A percentile compares a stretch with the other conserved stretches of the same genome.
Conservation (phyloP, 2,329 filamentous ascomycete species). For the Aspergillus quadrilineatus region DNA sequence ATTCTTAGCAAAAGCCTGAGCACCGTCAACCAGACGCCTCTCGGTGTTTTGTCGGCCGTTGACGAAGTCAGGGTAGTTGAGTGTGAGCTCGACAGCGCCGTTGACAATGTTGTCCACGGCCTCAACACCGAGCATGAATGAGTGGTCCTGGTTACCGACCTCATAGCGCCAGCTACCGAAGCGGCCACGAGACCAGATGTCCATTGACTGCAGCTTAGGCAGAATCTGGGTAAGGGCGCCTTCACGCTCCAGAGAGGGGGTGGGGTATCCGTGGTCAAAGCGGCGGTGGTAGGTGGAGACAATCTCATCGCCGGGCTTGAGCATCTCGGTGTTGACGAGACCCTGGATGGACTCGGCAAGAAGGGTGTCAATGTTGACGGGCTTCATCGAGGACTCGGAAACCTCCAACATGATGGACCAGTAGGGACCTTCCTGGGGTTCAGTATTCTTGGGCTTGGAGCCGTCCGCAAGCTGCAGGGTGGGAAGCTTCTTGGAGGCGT, state of each 20-base stretch:
- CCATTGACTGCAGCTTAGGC: conserved; percentile 85
- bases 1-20: conserved; percentile 57
- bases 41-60: conserved; percentile 67
- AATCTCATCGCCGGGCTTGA: conserved; percentile 86
- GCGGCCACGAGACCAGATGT: conserved; percentile 91
- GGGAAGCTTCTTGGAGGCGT: conserved; percentile 76
- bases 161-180: conserved; percentile 99
- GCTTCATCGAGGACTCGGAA: conserved; percentile 93
- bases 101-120: conserved; percentile 87
- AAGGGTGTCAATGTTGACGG: conserved; percentile 80
- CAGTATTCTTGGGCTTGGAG: conserved; percentile 69
- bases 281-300: conserved; percentile 97
- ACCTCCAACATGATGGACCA: conserved; percentile 99
- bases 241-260: conserved; percentile 90
- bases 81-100: conserved; percentile 83
- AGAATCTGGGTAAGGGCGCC: conserved; percentile 89
- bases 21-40: conserved; percentile 62
- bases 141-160: conserved; percentile 95
- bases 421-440: conserved; percentile 85
- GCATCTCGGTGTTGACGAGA: conserved; percentile 96
- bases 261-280: conserved; percentile 98
- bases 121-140: conserved; percentile 95
- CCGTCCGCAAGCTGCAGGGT: conserved; percentile 85
- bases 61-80: conserved; percentile 97
- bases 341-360: conserved; percentile 92